Percentiles rank a stretch among this genome's conserved stretches.
Conservation (phyloP, 306 rosid genomes). For the Canavalia gladiata region DNA sequence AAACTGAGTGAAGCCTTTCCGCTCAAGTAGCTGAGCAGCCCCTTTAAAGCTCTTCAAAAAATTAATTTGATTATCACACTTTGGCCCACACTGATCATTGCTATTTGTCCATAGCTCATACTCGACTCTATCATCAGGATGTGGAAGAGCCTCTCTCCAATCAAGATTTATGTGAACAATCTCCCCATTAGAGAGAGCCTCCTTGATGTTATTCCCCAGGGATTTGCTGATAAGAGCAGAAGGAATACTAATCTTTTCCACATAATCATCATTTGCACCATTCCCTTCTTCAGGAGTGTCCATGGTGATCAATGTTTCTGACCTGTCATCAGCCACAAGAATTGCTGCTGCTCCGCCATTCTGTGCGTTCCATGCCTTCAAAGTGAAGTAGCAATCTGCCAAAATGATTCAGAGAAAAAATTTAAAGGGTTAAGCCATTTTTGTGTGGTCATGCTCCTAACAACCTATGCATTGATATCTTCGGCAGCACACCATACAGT, state of each 20-base stretch:
- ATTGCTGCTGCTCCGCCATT: slow-evolving; percentile 94
- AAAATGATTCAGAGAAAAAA: slow-evolving; percentile 31
- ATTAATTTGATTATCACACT: slow-evolving; percentile 85
- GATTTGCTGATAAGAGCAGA: slow-evolving; percentile 87
- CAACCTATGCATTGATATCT: slow-evolving; percentile 12
- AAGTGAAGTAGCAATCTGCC: slow-evolving; percentile 94
- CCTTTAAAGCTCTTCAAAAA: slow-evolving; percentile 85
- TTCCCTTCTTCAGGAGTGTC: slow-evolving; percentile 90
- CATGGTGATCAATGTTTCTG: slow-evolving; percentile 88
- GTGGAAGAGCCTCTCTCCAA: slow-evolving; percentile 98
- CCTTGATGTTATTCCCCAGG: slow-evolving; percentile 80
- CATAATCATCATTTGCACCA: slow-evolving; percentile 65
- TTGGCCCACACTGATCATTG: slow-evolving; percentile 91
- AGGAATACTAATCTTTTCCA: slow-evolving; percentile 82
- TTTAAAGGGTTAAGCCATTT: slow-evolving; percentile 21
- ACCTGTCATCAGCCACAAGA: slow-evolving; percentile 87
- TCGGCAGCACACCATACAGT: background rate
- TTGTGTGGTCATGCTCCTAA: slow-evolving; percentile 14
- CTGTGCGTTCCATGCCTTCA: slow-evolving; percentile 99
- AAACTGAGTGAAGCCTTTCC: slow-evolving; percentile 84
- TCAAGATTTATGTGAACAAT: slow-evolving; percentile 86
- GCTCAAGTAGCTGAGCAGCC: slow-evolving; percentile 90
- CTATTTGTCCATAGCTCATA: slow-evolving; percentile 98
- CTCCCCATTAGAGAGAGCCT: slow-evolving; percentile 70
- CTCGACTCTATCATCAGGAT: slow-evolving; percentile 97